Evolutionary conservation across 2,329 filamentous ascomycete species (phyloP).

Genomic region (Sporothrix phasma): DNA sequence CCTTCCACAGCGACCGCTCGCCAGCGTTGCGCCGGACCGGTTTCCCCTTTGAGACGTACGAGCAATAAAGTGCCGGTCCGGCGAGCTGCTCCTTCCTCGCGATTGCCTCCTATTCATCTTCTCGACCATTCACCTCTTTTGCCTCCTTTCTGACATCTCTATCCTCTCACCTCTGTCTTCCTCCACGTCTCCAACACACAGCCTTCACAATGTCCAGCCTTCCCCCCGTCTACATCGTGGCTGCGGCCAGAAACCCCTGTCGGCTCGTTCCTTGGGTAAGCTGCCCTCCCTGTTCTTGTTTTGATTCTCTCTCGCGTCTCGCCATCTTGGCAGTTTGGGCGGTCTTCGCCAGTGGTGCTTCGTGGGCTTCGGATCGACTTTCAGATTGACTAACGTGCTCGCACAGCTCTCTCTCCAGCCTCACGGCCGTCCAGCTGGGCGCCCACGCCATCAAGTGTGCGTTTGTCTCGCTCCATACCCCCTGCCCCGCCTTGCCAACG

Average conservation of each 20-base stretch:
- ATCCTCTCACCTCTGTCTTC: not conserved
- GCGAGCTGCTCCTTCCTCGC: not conserved
- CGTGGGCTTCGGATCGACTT: too few relatives aligned
- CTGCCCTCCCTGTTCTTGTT: not conserved
- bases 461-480: slow-evolving; percentile 19
- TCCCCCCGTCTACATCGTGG: slow-evolving; percentile 91
- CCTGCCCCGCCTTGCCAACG: not conserved
- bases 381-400: not conserved
- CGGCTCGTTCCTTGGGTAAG: slow-evolving; percentile 87
- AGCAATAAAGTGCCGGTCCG: slow-evolving; percentile 2
- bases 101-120: slow-evolving; percentile 1
- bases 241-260: slow-evolving; percentile 81
- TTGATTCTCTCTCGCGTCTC: slow-evolving; percentile 1
- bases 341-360: too few relatives aligned
- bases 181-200: not conserved
- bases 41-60: not conserved
- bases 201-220: slow-evolving; percentile 63
- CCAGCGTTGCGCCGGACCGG: not conserved
- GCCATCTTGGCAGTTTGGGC: not conserved
- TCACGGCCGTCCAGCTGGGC: slow-evolving; percentile 78
- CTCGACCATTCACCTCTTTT: not conserved
- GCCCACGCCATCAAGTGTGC: slow-evolving; percentile 85
- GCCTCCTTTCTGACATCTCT: not conserved
- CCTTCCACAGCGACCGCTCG: slow-evolving; percentile 2
- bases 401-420: slow-evolving; percentile 71